Percentiles rank a stretch among this genome's conserved stretches.
phyloP scores from a whole-genome alignment of 2,329 filamentous ascomycete genomes.

The Trichoderma afroharzianum region DNA sequence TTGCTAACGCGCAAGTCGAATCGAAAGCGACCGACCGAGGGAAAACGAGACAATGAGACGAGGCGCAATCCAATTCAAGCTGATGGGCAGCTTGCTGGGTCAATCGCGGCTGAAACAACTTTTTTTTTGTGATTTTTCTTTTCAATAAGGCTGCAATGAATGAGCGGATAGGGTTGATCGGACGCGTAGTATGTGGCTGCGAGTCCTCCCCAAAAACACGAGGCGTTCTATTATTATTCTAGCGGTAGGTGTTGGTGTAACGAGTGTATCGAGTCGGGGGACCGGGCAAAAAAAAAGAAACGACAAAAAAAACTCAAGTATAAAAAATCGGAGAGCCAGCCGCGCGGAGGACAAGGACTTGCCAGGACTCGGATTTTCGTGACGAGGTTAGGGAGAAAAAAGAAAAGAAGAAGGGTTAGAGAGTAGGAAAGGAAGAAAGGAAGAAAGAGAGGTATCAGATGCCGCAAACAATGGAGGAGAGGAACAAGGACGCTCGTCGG shows the following conservation, averaged over 20 bases:
- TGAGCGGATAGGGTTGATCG: slow-evolving; percentile 7
- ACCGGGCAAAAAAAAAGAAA: neutral
- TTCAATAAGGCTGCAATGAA: neutral
- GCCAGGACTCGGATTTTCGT: slow-evolving; percentile 14
- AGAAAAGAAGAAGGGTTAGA: neutral
- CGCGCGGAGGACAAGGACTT: slow-evolving; percentile 18
- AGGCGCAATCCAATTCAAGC: slow-evolving; percentile 4
- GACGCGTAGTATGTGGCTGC: slow-evolving; percentile 12
- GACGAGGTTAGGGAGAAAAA: neutral
- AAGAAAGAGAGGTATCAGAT: neutral
- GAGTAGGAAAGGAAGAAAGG: neutral
- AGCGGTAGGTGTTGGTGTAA: slow-evolving; percentile 12
- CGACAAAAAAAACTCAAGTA: neutral
- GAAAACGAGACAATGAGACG: neutral
- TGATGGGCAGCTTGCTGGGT: neutral
- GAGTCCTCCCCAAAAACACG: slow-evolving; percentile 8
- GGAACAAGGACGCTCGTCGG: neutral
- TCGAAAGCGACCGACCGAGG: neutral
- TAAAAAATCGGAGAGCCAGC: slow-evolving; percentile 16
- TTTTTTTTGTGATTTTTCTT: slow-evolving; percentile 2
- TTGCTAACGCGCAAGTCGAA: neutral
- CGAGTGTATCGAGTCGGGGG: slow-evolving; percentile 7
- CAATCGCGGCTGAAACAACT: neutral
- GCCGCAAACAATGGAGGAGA: slow-evolving; percentile 1
- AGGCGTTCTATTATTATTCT: slow-evolving; percentile 15